phyloP scores from a whole-genome alignment of 2,329 filamentous ascomycete species.

The Exutisphaerella laricina region DNA sequence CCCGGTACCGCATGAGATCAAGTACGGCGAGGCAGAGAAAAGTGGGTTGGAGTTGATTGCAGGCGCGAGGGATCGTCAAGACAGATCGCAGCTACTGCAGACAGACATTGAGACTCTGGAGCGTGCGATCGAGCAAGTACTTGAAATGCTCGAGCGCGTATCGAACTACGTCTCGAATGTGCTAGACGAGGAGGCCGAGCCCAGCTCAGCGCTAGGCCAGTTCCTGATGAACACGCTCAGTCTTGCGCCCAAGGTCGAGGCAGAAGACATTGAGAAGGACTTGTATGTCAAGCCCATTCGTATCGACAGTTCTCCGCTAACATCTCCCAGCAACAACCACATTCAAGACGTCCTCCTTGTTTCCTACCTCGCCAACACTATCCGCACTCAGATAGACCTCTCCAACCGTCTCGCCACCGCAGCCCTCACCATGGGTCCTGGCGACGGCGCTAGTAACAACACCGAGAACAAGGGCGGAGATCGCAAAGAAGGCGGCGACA shows the following conservation, averaged over 20 bases:
- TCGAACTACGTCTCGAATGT: constrained; percentile 89
- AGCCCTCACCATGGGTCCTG: constrained; percentile 44
- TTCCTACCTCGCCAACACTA: constrained; percentile 96
- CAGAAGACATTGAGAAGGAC: constrained; percentile 85
- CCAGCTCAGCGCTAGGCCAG: constrained; percentile 87
- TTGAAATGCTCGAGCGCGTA: constrained; percentile 85
- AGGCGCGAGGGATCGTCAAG: constrained; percentile 71
- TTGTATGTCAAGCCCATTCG: constrained; percentile 59
- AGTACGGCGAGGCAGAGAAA: constrained; percentile 75
- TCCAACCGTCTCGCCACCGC: constrained; percentile 82
- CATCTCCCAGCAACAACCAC: constrained; percentile 81
- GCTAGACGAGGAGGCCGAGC: constrained; percentile 85
- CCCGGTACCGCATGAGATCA: constrained; percentile 90
- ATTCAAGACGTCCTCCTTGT: constrained; percentile 98
- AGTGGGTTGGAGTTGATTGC: constrained; percentile 77
- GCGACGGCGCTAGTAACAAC: constrained; percentile 18
- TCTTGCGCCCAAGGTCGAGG: constrained; percentile 89
- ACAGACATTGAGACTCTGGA: constrained; percentile 89
- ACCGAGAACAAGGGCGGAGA: constrained; percentile 22
- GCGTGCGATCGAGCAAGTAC: constrained; percentile 76
- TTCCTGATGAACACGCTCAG: constrained; percentile 91
- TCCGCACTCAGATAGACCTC: constrained; percentile 97
- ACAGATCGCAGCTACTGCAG: constrained; percentile 65
- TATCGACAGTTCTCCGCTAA: no score
- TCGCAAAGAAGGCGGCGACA: constrained; percentile 20